Evolutionary conservation across 2,329 filamentous ascomycete genomes (phyloP).

Genomic region (Fusarium foetens): DNA sequence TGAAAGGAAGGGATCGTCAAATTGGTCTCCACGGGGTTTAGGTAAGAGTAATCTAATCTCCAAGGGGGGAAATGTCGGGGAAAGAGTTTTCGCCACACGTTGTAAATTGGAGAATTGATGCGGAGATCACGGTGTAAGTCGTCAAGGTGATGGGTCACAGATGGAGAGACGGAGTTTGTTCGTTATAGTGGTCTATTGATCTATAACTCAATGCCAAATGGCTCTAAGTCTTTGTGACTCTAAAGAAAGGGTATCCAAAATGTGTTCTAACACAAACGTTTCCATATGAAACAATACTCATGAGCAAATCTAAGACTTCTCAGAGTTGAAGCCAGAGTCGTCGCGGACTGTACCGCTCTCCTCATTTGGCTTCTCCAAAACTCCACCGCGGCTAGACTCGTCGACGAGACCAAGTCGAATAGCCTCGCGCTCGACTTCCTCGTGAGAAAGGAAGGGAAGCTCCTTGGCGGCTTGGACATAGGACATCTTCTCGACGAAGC

Average conservation of each 20-base stretch:
- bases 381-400: conserved; percentile 19
- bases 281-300: neutral
- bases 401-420: conserved; percentile 39
- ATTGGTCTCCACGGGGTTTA: neutral
- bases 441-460: conserved; percentile 62
- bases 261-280: neutral
- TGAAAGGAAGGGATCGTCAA: neutral
- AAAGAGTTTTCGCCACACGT: neutral
- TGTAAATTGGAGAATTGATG: conserved; percentile 3
- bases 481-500: conserved; percentile 66
- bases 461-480: conserved; percentile 68
- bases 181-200: conserved; percentile 12
- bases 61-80: neutral
- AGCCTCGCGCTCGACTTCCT: conserved; percentile 63
- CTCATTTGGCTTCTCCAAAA: conserved; percentile 32
- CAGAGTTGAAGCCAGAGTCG: conserved; percentile 33
- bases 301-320: conserved; percentile 20
- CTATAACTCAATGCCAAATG: conserved; percentile 16
- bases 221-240: conserved; percentile 9
- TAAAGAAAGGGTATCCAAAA: conserved; percentile 23
- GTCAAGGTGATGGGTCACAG: neutral
- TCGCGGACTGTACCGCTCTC: conserved; percentile 29
- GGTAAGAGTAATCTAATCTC: conserved; percentile 3
- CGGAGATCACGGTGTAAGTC: neutral
- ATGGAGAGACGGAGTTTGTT: neutral